Evolutionary conservation across 169 alveolate species (phyloP), one percentile per base, ranked within the genome.

Genomic region (Cystoisospora suis): DNA sequence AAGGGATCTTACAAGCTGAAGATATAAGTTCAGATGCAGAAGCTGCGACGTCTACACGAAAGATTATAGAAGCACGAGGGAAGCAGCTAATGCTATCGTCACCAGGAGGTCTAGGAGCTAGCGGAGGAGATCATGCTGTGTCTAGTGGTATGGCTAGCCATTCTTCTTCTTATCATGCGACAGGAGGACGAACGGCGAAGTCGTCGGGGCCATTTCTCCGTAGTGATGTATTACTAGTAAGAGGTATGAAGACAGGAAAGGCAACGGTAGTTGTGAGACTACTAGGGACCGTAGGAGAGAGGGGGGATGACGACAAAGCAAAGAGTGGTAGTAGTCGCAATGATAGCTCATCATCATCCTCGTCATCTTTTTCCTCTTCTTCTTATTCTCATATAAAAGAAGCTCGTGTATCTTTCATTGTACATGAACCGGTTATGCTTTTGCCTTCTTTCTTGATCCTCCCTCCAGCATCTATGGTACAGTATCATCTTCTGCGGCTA

Each of bases 41-140:
- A 36, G 91, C 91, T 5, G 91, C 86, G 61, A 72, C 91, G 7
- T 40, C 75, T 9, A 65, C 91, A 3, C 91, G 91, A 23, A 75
- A 79, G 59, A 44, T 36, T 32, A 80, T 87, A 7, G 91, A 87
- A 61, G 65, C 32, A 2, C 40, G 12, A 17, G 88, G 70, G 36
- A 65, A 44, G 23, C n/a, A n/a, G n/a, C n/a, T n/a, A n/a, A n/a
- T n/a, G n/a, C n/a, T n/a, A n/a, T 32, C 88, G 36, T 34, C 34
- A 53, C 38, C 5, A 38, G 42, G 23, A 34, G 53, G 34, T 17
- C 34, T 56, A 3, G 83, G 46, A 27, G 80, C 75, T 29, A 20
- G 36, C 36, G 75, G 42, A 6, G n/a, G 77, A 7, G 77, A 7
- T 1, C 77, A n/a, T 20, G 12, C 77, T 32, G 47, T 56, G 38